Evolutionary conservation across 257 asterid genomes (phyloP), one percentile per base, ranked within the genome.

Genomic region (Catharanthus roseus): DNA sequence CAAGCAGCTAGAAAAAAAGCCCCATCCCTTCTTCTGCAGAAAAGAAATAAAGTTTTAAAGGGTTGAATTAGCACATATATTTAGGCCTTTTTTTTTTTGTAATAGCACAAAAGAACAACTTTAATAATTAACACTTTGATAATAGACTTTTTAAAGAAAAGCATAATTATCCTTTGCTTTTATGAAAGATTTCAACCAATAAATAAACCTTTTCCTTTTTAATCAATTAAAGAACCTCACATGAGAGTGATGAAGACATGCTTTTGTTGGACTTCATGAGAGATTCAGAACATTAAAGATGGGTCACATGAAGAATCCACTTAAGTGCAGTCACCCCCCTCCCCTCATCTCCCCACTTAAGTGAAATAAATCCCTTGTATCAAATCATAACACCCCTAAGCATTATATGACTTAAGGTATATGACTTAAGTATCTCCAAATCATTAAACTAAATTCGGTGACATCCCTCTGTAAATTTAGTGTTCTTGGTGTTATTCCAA

Each of bases 1-100:
- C 72, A 90, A 57, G 82, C 95, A 90, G 86, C 86, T 81, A 51
- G 86, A 75, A 21, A 88, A 74, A 68, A 88, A 72, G 10, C 87
- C 76, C 87, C 90, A 74, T 24, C 73, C 74, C 68, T 78, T 80
- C 86, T 81, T 90, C 96, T 89, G 90, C 77, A 72, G 13, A 38
- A 26, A 9, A 5, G 4, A 64, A 28, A 53, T 16, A 45, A 19
- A 42, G 1, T 45, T 11, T 11, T 12, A 42, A 8, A 39, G 39
- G 18, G 31, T 31, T 2, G 3, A 38, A 64, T 64, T 64, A 5
- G 58, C 29, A 53, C 58, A 11, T 29, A 60, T 13, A 33, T 33
- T n/a, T 55, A 24, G 67, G 6, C 6, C 45, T 19, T 36, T 36
- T 34, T 6, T 28, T 38, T 38, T 38, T 38, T 33, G 3, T 4